A percentile compares a stretch with the other conserved stretches of the same genome.
Conservation (phyloP, 495 filamentous ascomycete species). For the Lepidopterella palustris region DNA sequence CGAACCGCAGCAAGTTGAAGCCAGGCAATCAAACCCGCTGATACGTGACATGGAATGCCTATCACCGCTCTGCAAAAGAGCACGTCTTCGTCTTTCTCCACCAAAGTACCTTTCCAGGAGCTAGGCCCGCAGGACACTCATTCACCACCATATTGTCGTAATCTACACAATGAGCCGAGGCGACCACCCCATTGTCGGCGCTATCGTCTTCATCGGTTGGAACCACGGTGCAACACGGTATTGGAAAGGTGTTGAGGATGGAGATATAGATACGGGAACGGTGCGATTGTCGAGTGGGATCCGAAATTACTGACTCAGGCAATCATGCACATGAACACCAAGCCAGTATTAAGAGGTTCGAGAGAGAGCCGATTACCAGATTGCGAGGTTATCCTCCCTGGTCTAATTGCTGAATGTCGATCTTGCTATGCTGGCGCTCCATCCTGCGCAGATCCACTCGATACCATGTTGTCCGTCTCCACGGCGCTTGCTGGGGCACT, state of each 20-base stretch:
- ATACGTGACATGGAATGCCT: not conserved
- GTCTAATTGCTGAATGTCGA: not conserved
- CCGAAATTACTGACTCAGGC: no score
- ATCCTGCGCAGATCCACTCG: not conserved
- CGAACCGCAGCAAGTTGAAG: conserved; percentile 6
- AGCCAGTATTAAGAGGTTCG: not conserved
- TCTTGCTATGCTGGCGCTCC: not conserved
- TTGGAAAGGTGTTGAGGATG: not conserved
- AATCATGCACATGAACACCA: no score
- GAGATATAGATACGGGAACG: not conserved
- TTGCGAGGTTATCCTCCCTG: not conserved
- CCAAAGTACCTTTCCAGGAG: no score
- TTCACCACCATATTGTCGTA: no score
- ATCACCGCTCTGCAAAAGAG: not conserved
- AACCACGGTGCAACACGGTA: not conserved
- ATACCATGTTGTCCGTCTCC: not conserved
- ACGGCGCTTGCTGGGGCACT: not conserved
- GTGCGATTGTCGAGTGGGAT: not conserved
- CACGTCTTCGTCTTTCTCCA: not conserved
- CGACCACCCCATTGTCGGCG: not conserved
- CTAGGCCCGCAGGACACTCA: no score
- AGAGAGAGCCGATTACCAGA: not conserved
- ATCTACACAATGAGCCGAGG: not conserved
- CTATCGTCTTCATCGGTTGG: not conserved
- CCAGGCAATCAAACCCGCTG: conserved; percentile 8